Evolutionary conservation across 2,329 filamentous ascomycete genomes (phyloP), one percentile per base, ranked within the genome.

Genomic region (Cladosporium sp.): DNA sequence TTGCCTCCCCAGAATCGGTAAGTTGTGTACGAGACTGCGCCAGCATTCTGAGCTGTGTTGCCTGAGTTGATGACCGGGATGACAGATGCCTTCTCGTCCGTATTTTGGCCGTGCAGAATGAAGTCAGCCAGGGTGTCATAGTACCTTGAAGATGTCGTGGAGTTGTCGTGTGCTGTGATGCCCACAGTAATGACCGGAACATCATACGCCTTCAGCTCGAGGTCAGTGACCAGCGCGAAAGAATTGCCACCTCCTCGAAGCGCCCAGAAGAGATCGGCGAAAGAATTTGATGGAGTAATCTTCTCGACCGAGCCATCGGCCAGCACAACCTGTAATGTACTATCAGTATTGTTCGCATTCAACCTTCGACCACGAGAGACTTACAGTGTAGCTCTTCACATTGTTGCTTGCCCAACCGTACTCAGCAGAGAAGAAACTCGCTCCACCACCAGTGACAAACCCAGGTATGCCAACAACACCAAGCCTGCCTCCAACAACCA

Each of bases 401-500:
- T 70, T 73, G 60, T 76, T 74, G 52, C 73, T 73, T 3, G 69
- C 72, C 65, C 70, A 75, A 7, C 75, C 75, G 36, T 70, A 59
- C 38, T 66, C 51, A 8, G 67, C 64, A 0, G 71, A 71, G 62
- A 74, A 73, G 67, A 74, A 77, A 12, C 69, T 72, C 24, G 74
- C 70, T 11, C 75, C 75, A 11, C 75, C 74, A 12, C 75, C 73
- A 3, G 72, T 67, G 1, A 67, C 67, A 6, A 76, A 63, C n/a
- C 75, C 74, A 3, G 71, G 72, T 14, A 74, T 72, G 11, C 75
- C 75, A 18, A 77, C 70, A 26, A 59, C 72, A 0, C 78, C 74
- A 15, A 78, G 76, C 14, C 84, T 78, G 1, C 82, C 83, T 0
- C 83, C 83, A 0, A 79, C 76, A 1, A 82, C 80, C 1, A 78